Evolutionary conservation across 371 early-diverging fungal species (phyloP).

Genomic region (Circinella minor): DNA sequence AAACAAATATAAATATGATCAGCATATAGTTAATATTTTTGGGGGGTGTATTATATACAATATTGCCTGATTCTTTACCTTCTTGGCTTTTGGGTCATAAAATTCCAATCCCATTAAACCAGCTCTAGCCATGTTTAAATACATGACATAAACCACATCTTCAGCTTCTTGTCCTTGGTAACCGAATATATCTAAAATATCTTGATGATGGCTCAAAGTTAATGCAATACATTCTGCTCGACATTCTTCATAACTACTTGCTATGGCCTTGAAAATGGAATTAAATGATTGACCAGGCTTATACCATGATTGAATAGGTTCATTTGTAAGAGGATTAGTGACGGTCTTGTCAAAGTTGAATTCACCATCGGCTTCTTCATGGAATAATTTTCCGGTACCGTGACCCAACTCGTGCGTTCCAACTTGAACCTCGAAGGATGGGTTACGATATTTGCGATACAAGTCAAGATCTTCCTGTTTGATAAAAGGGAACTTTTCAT

Average conservation of each 20-base stretch:
- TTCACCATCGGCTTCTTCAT: slow-evolving; percentile 53
- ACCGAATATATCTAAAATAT: slow-evolving; percentile 58
- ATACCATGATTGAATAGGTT: slow-evolving; percentile 61
- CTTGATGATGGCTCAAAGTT: slow-evolving; percentile 47
- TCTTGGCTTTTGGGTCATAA: slow-evolving; percentile 52
- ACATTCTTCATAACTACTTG: slow-evolving; percentile 62
- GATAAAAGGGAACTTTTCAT: slow-evolving; percentile 58
- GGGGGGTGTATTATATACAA: too few species aligned
- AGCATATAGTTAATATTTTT: too few species aligned
- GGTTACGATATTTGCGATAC: slow-evolving; percentile 48
- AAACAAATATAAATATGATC: background rate
- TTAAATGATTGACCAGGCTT: slow-evolving; percentile 65
- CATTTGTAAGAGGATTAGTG: slow-evolving; percentile 51
- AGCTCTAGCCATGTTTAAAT: slow-evolving; percentile 65
- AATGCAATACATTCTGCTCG: slow-evolving; percentile 69
- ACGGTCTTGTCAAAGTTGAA: slow-evolving; percentile 57
- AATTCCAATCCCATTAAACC: slow-evolving; percentile 60
- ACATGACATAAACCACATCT: slow-evolving; percentile 59
- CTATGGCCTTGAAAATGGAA: slow-evolving; percentile 56
- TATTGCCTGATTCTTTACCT: slow-evolving; percentile 26
- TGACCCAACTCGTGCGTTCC: slow-evolving; percentile 59
- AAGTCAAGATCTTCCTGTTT: slow-evolving; percentile 45
- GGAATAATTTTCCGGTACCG: slow-evolving; percentile 64
- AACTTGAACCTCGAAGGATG: slow-evolving; percentile 66
- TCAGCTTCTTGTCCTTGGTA: slow-evolving; percentile 51